Percentiles rank a stretch among this genome's conserved stretches.
Evolutionary conservation across 345 rosid species (phyloP).

Genomic region (Acer campestre): DNA sequence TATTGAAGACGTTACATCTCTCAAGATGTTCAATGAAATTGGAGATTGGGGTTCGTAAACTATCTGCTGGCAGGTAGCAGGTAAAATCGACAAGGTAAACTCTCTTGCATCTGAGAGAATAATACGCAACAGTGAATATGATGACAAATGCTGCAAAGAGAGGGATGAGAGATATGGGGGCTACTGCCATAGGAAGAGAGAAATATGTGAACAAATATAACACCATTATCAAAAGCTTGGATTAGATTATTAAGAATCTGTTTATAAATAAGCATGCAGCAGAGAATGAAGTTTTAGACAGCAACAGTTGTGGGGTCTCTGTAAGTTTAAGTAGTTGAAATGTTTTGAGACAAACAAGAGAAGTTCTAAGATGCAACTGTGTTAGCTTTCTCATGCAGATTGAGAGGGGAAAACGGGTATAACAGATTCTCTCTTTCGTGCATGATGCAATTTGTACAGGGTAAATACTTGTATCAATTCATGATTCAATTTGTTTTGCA

Average conservation of each 20-base stretch:
- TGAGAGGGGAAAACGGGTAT: neutral
- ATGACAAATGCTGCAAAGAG: constrained; percentile 24
- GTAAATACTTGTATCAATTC: neutral
- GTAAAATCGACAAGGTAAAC: constrained; percentile 62
- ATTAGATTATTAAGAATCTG: neutral
- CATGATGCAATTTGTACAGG: neutral
- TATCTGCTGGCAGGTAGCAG: constrained; percentile 53
- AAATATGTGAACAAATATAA: constrained; percentile 18
- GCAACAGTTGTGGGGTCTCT: constrained; percentile 5
- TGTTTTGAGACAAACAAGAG: neutral
- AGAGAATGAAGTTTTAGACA: neutral
- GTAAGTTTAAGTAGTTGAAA: neutral
- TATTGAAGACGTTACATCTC: constrained; percentile 13
- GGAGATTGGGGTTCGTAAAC: constrained; percentile 39
- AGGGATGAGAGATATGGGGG: constrained; percentile 17
- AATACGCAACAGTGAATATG: constrained; percentile 22
- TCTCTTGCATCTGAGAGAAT: constrained; percentile 26
- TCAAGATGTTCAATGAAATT: constrained; percentile 46
- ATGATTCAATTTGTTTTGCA: neutral
- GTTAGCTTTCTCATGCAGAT: neutral
- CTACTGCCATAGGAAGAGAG: constrained; percentile 22
- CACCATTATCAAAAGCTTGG: constrained; percentile 18
- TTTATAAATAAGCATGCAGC: neutral
- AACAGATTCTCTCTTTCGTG: neutral
- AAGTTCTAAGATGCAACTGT: constrained; percentile 21